A percentile compares a stretch with the other conserved stretches of the same genome.
Conservation (phyloP, 805 yeast genomes). For the Metschnikowia arizonensis region DNA sequence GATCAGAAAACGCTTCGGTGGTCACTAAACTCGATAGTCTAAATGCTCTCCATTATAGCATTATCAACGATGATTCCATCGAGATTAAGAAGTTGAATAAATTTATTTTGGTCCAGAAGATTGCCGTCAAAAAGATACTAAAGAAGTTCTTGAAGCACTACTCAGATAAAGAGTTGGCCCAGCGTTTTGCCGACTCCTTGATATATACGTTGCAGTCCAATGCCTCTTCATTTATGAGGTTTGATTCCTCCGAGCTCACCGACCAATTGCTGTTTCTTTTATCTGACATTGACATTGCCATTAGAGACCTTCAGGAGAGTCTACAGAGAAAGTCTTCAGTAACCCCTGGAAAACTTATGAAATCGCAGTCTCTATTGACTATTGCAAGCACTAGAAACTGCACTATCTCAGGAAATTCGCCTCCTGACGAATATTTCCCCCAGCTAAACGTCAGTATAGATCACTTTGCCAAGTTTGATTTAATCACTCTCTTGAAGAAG, state of each 20-base stretch:
- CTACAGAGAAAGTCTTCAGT: slow-evolving; percentile 8
- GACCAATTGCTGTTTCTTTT: slow-evolving; percentile 32
- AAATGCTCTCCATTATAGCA: slow-evolving; percentile 29
- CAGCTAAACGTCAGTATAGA: slow-evolving; percentile 14
- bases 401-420: slow-evolving; percentile 6
- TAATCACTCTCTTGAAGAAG: slow-evolving; percentile 30
- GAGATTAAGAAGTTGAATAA: slow-evolving; percentile 61
- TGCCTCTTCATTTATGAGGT: slow-evolving; percentile 53
- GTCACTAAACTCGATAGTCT: slow-evolving; percentile 17
- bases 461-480: slow-evolving; percentile 28
- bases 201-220: slow-evolving; percentile 37
- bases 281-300: slow-evolving; percentile 14
- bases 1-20: slow-evolving; percentile 8
- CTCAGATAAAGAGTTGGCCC: slow-evolving; percentile 20
- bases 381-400: slow-evolving; percentile 8
- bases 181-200: slow-evolving; percentile 31
- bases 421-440: slow-evolving; percentile 13
- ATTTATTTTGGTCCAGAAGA: slow-evolving; percentile 67
- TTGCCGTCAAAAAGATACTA: slow-evolving; percentile 67
- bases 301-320: slow-evolving; percentile 12
- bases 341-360: slow-evolving; percentile 3
- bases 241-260: slow-evolving; percentile 60
- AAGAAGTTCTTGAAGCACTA: slow-evolving; percentile 60
- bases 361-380: slow-evolving; percentile 11
- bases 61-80: slow-evolving; percentile 41